Evolutionary conservation across 148 eudicot species (phyloP).

Genomic region (Rhododendron molle): DNA sequence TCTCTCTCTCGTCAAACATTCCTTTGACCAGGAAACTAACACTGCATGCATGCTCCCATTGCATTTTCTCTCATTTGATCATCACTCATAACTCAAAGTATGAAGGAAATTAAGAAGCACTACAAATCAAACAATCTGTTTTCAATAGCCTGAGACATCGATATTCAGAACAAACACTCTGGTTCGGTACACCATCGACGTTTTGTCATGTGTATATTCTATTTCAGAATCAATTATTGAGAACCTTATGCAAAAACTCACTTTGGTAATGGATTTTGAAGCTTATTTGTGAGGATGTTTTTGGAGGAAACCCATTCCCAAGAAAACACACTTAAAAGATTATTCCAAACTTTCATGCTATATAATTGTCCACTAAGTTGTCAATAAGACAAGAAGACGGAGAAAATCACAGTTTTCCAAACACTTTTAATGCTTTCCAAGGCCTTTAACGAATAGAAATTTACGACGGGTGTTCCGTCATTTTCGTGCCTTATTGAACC

Average conservation of each 20-base stretch:
- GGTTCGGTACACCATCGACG: background rate
- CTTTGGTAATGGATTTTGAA: background rate
- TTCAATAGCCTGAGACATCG: background rate
- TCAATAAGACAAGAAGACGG: too few relatives aligned
- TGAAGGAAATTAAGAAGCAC: background rate
- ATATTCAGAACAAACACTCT: background rate
- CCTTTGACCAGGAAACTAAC: background rate
- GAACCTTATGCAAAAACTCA: background rate
- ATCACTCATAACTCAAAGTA: constrained; percentile 8
- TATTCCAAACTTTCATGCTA: background rate
- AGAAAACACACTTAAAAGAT: background rate
- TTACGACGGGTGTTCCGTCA: too few relatives aligned
- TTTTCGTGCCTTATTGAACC: too few relatives aligned
- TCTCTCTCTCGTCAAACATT: background rate
- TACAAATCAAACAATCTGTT: background rate
- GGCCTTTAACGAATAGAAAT: too few relatives aligned
- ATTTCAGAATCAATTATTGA: background rate
- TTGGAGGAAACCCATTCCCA: background rate
- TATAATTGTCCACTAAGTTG: too few relatives aligned
- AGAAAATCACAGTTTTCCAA: too few relatives aligned
- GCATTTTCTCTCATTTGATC: background rate
- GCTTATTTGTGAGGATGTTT: background rate
- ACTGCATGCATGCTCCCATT: background rate
- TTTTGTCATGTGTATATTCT: background rate
- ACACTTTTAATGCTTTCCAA: too few relatives aligned